Base-by-base conservation (phyloP, 768 basidiomycete species). In the Amanita jacksonii region DNA sequence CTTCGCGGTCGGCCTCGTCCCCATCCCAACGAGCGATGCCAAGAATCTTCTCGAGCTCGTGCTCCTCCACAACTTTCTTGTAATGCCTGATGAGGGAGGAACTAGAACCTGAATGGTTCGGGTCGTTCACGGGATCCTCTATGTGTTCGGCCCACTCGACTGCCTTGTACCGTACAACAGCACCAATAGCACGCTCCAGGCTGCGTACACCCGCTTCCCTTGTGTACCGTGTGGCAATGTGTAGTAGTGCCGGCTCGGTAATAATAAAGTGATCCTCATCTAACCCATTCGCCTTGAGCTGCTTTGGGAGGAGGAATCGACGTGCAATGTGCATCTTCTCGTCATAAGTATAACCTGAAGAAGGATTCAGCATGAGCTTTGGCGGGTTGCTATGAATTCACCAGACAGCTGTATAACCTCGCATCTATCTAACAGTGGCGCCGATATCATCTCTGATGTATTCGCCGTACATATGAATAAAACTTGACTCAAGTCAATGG, bases 401-500 rank as follows among this genome's bases (percentile, higher is more conserved):
- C 81, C 82, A 3, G 84, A 80, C 1, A 93, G 63, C 30, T 88
- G 81, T 23, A 94, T 79, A 35, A 90, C 68, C 55, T 97, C 92
- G 55, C 90, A 92, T 31, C 93, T 79, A 60, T 96, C 92, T 7
- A 93, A 63, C 1, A 97, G 69, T 0, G 93, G 90, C 0, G 81
- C 77, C 4, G 87, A 81, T 49, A 96, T 94, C 0, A 88, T 90
- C 30, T 92, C 88, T 8, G 93, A 75, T 0, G 81, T 74, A 58
- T 96, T 96, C 25, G 91, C 86, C 0, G 93, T 94, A 52, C 90
- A 93, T 49, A 96, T 85, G 62, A 96, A 94, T 15, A 94, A 68
- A 10, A 93, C 79, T 56, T 87, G 88, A 43, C 82, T 85, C 39
- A 94, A 73, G 53, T 93, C 88, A 41, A 93, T 75, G 1, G 89